phyloP scores from a whole-genome alignment of 2,329 filamentous ascomycete species.

The Penicillium psychrosexuale region DNA sequence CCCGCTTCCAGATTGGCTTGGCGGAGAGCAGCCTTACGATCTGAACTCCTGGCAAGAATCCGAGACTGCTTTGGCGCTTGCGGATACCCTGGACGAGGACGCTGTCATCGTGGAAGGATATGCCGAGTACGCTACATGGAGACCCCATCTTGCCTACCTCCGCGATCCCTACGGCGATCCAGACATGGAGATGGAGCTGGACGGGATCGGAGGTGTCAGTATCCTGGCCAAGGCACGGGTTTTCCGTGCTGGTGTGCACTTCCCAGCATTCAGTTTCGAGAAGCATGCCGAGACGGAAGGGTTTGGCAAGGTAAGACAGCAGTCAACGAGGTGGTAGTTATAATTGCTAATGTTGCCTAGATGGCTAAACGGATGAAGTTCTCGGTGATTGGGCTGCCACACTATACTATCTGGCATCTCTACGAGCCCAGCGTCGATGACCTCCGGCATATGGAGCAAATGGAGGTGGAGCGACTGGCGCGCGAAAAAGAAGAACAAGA shows the following conservation, averaged over 20 bases:
- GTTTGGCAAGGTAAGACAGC: constrained; percentile 78
- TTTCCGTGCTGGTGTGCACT: constrained; percentile 92
- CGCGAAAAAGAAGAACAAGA: constrained; percentile 77
- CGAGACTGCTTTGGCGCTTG: constrained; percentile 87
- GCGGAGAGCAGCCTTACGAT: constrained; percentile 96
- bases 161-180: constrained; percentile 96
- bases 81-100: constrained; percentile 93
- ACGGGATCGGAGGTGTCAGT: constrained; percentile 94
- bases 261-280: constrained; percentile 97
- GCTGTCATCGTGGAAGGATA: constrained; percentile 99
- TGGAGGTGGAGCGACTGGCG: constrained; percentile 80
- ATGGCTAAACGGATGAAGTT: constrained; percentile 97
- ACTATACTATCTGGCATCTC: constrained; percentile 99
- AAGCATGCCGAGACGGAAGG: constrained; percentile 98
- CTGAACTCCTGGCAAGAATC: constrained; percentile 99
- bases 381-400: constrained; percentile 89
- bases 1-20: constrained; percentile 97
- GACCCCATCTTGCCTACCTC: constrained; percentile 92
- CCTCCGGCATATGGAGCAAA: constrained; percentile 96
- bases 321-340: background rate
- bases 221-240: constrained; percentile 95
- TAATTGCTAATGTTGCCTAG: constrained; percentile 47
- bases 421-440: constrained; percentile 99
- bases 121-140: constrained; percentile 97
- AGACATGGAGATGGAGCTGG: constrained; percentile 99